These are phyloP conservation scores for Exserohilum rostratum DNA, from an alignment of 2,329 filamentous ascomycete genomes.

Conservation along the genomic window DNA sequence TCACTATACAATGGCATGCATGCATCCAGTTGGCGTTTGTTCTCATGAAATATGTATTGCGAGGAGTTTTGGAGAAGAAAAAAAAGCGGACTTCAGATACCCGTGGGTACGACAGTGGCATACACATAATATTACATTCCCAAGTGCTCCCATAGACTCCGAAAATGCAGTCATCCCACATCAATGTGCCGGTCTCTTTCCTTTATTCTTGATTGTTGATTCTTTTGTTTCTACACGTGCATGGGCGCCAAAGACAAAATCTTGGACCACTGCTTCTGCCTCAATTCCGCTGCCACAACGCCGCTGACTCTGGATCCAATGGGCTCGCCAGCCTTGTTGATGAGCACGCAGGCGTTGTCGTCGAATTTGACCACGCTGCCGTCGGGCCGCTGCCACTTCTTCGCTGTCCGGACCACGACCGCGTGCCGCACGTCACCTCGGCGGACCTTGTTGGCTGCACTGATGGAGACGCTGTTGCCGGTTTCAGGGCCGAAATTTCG, in stretches of 20 bases:
- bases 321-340: constrained; percentile 96
- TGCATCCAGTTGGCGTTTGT: constrained; percentile 44
- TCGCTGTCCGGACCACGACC: constrained; percentile 88
- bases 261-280: constrained; percentile 96
- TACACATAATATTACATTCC: constrained; percentile 36
- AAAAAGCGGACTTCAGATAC: constrained; percentile 39
- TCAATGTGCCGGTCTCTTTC: neutral
- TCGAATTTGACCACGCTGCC: constrained; percentile 92
- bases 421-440: constrained; percentile 96
- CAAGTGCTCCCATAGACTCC: constrained; percentile 13
- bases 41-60: constrained; percentile 29
- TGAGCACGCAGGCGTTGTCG: constrained; percentile 96
- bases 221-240: constrained; percentile 62
- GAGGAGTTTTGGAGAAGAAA: constrained; percentile 35
- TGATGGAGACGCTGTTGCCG: constrained; percentile 72
- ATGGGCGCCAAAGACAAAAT: constrained; percentile 93
- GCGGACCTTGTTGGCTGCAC: constrained; percentile 88
- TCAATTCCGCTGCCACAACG: constrained; percentile 86
- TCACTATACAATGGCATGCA: constrained; percentile 16
- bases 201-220: neutral
- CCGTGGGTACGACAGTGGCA: constrained; percentile 42
- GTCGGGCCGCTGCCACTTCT: constrained; percentile 85
- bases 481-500: constrained; percentile 75
- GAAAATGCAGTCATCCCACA: constrained; percentile 10
- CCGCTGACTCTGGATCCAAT: constrained; percentile 79